These are phyloP conservation scores for Trametes sp. DNA, from an alignment of 1,284 basidiomycete species.

Conservation along the genomic window DNA sequence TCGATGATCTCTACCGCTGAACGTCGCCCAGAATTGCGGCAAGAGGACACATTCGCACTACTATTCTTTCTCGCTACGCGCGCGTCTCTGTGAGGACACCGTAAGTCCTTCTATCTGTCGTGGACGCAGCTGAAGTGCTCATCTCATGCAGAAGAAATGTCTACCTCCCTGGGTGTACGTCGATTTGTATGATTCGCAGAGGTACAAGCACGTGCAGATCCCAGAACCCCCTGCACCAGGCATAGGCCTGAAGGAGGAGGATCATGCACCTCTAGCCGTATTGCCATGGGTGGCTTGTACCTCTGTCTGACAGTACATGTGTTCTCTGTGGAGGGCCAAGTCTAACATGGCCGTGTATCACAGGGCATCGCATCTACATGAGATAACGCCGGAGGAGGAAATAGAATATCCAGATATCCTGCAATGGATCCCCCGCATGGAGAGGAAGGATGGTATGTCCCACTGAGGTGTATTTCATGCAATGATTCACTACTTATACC, in stretches of 20 bases:
- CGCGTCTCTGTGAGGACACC: neutral
- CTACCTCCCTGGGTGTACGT: no score
- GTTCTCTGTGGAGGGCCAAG: no score
- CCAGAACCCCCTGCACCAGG: no score
- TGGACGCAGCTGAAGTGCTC: neutral
- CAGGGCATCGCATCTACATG: neutral
- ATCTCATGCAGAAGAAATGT: constrained; percentile 1
- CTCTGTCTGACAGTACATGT: constrained; percentile 5
- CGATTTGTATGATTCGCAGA: no score
- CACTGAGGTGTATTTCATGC: neutral
- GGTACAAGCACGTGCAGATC: no score
- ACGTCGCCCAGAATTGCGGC: neutral
- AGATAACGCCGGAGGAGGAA: neutral
- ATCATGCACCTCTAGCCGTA: no score
- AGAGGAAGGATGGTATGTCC: constrained; percentile 7
- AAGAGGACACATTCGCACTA: neutral
- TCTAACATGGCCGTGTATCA: no score
- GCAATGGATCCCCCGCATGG: constrained; percentile 27
- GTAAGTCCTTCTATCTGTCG: neutral
- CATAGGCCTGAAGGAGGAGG: no score
- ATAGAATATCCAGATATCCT: constrained; percentile 22
- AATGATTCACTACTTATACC: neutral
- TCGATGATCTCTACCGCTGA: neutral
- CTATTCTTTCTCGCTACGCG: neutral
- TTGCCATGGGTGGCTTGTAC: no score